Conservation (phyloP, 768 basidiomycete genomes). For the Trichaptum fuscoviolaceum region DNA sequence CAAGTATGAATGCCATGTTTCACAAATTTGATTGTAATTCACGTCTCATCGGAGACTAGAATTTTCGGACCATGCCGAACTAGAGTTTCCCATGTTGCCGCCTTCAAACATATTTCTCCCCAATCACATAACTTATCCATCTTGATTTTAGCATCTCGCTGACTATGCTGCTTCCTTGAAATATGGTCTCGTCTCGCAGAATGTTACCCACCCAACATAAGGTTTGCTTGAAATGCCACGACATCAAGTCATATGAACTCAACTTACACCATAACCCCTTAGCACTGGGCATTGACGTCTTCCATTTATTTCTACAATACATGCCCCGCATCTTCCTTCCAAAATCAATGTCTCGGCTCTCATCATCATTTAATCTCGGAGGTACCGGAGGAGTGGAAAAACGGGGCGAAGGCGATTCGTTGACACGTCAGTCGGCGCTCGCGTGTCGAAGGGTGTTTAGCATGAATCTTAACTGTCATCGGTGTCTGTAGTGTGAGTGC, state of each 20-base stretch:
- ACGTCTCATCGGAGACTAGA: too few species aligned
- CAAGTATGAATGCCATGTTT: too few species aligned
- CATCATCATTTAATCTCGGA: neutral
- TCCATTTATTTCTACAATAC: neutral
- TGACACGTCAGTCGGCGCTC: neutral
- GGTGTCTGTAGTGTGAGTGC: neutral
- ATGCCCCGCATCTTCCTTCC: neutral
- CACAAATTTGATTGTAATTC: too few species aligned
- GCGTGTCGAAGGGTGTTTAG: neutral
- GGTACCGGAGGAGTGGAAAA: conserved; percentile 1
- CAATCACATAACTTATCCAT: too few species aligned
- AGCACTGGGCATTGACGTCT: neutral
- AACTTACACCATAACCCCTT: neutral
- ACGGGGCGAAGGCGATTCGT: neutral
- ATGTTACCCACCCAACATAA: neutral
- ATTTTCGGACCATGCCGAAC: too few species aligned
- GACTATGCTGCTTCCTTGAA: neutral
- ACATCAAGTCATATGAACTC: neutral
- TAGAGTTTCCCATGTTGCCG: too few species aligned
- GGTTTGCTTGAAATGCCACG: neutral
- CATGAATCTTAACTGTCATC: neutral
- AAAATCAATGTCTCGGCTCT: neutral
- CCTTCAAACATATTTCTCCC: too few species aligned
- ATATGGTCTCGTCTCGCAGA: neutral
- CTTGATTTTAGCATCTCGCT: too few species aligned